Evolutionary conservation across 495 filamentous ascomycete species (phyloP).

Genomic region (Penicillium robsamsonii): DNA sequence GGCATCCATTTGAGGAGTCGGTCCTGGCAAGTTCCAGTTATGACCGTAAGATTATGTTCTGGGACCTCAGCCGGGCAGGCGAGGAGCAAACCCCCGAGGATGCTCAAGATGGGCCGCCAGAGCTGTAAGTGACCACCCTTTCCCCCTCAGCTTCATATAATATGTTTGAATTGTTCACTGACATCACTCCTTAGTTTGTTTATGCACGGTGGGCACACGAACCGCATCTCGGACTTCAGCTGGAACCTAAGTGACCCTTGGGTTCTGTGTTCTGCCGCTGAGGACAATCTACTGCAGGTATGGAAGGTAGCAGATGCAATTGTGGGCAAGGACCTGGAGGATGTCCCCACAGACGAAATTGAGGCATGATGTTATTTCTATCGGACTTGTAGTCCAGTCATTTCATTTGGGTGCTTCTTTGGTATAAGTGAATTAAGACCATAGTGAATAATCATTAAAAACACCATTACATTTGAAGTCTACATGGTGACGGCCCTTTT

Average conservation of each 20-base stretch:
- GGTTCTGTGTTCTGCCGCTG: conserved; percentile 89
- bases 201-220: conserved; percentile 99
- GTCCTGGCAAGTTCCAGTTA: conserved; percentile 89
- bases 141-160: not conserved
- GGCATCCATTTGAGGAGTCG: conserved; percentile 86
- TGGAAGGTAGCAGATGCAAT: conserved; percentile 94
- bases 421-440: conserved; percentile 16
- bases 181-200: conserved; percentile 61
- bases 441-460: conserved; percentile 13
- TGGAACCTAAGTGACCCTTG: conserved; percentile 97
- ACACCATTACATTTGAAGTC: conserved; percentile 1
- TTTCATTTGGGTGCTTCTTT: conserved; percentile 8
- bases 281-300: conserved; percentile 95
- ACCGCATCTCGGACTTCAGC: conserved; percentile 91
- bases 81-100: conserved; percentile 95
- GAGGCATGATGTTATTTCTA: conserved; percentile 48
- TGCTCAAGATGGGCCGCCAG: conserved; percentile 92
- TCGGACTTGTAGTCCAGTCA: not conserved
- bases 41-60: conserved; percentile 91
- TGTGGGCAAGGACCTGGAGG: conserved; percentile 75
- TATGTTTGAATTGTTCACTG: conserved; percentile 23
- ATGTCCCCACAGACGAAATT: conserved; percentile 75
- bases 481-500: not conserved
- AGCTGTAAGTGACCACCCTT: conserved; percentile 64
- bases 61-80: conserved; percentile 87